phyloP scores from a whole-genome alignment of 805 yeast species.

The Candida pseudofarinosa region DNA sequence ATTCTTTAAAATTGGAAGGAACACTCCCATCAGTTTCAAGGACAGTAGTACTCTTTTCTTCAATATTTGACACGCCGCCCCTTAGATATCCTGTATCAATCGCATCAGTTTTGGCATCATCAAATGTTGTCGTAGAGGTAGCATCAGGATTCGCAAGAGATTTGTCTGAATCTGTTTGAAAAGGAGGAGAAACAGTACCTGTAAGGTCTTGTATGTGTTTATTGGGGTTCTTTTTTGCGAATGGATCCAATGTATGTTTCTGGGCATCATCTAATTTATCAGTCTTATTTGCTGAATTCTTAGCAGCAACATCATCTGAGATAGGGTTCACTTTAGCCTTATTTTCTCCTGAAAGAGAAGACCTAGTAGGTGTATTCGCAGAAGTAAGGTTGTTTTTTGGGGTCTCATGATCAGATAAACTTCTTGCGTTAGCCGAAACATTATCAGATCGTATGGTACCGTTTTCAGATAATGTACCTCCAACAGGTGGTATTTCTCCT shows the following conservation, averaged over 20 bases:
- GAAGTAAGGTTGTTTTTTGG: neutral
- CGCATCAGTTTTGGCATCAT: neutral
- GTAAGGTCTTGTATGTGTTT: neutral
- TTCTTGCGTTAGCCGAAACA: neutral
- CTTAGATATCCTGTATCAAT: neutral
- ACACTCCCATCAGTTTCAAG: neutral
- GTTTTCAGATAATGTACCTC: neutral
- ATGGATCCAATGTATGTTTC: neutral
- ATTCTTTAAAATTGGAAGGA: no score
- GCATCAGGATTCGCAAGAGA: neutral
- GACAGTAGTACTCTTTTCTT: neutral
- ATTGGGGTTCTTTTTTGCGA: neutral
- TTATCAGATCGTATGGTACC: neutral
- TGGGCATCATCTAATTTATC: neutral
- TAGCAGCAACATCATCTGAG: neutral
- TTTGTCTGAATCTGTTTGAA: neutral
- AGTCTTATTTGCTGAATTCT: neutral
- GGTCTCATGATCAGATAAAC: neutral
- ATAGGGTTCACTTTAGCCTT: no score
- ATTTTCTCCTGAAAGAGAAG: no score
- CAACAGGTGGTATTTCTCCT: neutral
- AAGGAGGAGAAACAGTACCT: neutral
- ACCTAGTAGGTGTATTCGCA: neutral
- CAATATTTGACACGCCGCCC: no score
- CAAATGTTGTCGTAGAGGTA: neutral